phyloP scores from a whole-genome alignment of 2,329 filamentous ascomycete genomes.

The Penicillium sp. region DNA sequence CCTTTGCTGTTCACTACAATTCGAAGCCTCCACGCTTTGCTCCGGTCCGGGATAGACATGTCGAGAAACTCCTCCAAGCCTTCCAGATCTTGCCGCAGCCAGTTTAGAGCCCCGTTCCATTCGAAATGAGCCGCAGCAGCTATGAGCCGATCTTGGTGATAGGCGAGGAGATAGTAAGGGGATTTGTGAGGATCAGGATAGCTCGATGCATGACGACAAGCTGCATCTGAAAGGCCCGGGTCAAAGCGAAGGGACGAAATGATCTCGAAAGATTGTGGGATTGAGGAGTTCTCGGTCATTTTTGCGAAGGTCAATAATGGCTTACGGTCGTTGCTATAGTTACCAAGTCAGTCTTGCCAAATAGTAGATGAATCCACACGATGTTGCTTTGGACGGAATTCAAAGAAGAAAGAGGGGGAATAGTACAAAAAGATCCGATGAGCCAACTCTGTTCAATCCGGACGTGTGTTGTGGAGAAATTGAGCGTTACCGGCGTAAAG shows the following conservation, averaged over 20 bases:
- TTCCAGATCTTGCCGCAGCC: slow-evolving; percentile 32
- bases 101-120: slow-evolving; percentile 39
- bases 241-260: slow-evolving; percentile 75
- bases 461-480: slow-evolving; percentile 21
- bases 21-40: slow-evolving; percentile 40
- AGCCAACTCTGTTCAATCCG: slow-evolving; percentile 6
- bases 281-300: slow-evolving; percentile 14
- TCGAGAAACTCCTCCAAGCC: slow-evolving; percentile 30
- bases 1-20: slow-evolving; percentile 34
- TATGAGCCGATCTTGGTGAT: slow-evolving; percentile 76
- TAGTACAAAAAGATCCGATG: slow-evolving; percentile 11
- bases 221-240: slow-evolving; percentile 48
- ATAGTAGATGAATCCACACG: not conserved
- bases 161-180: slow-evolving; percentile 74
- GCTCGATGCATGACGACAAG: slow-evolving; percentile 27
- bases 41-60: slow-evolving; percentile 31
- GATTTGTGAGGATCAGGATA: slow-evolving; percentile 48
- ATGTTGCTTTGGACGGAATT: not conserved
- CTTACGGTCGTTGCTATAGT: slow-evolving; percentile 23
- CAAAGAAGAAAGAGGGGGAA: slow-evolving; percentile 18
- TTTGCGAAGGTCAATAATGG: not conserved
- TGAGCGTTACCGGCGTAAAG: slow-evolving; percentile 14
- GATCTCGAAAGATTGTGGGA: slow-evolving; percentile 52
- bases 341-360: slow-evolving; percentile 7
- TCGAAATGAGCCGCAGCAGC: slow-evolving; percentile 52